These are phyloP conservation scores for Scheffersomyces ergatensis DNA, from an alignment of 805 yeast species.

Conservation along the genomic window DNA sequence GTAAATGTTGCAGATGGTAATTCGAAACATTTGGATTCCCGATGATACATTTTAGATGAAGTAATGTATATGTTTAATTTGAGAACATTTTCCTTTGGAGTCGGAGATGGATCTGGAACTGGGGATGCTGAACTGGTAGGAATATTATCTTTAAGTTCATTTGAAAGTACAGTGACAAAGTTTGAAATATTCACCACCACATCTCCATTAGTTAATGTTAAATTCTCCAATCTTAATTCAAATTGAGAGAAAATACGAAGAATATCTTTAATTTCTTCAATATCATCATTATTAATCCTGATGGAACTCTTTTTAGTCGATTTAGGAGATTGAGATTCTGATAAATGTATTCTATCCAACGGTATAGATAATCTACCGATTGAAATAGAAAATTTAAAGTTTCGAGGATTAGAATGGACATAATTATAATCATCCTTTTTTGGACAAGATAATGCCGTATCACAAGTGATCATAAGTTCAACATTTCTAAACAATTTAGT, in stretches of 20 bases:
- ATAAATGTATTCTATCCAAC: slow-evolving; percentile 7
- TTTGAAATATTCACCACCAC: slow-evolving; percentile 16
- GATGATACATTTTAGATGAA: slow-evolving; percentile 24
- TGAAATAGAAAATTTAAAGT: slow-evolving; percentile 9
- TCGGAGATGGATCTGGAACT: not conserved
- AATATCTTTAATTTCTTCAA: not conserved
- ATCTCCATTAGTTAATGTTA: slow-evolving; percentile 16
- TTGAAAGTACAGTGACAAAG: slow-evolving; percentile 14
- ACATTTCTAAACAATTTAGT: slow-evolving; percentile 21
- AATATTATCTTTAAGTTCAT: slow-evolving; percentile 7
- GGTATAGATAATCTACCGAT: slow-evolving; percentile 18
- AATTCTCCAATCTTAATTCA: slow-evolving; percentile 23
- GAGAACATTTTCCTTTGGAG: slow-evolving; percentile 3
- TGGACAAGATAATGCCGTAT: slow-evolving; percentile 18
- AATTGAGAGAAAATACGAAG: slow-evolving; percentile 5
- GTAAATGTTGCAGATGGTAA: slow-evolving; percentile 32
- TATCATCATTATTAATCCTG: not conserved
- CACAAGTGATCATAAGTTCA: slow-evolving; percentile 18
- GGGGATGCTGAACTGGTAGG: not conserved
- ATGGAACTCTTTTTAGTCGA: not conserved
- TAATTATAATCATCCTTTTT: slow-evolving; percentile 1
- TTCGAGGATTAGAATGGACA: slow-evolving; percentile 13
- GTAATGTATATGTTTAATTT: slow-evolving; percentile 23
- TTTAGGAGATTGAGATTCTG: not conserved
- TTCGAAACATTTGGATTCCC: slow-evolving; percentile 28